Conservation (phyloP, 2,329 filamentous ascomycete species). For the Endocalyx cinctus region DNA sequence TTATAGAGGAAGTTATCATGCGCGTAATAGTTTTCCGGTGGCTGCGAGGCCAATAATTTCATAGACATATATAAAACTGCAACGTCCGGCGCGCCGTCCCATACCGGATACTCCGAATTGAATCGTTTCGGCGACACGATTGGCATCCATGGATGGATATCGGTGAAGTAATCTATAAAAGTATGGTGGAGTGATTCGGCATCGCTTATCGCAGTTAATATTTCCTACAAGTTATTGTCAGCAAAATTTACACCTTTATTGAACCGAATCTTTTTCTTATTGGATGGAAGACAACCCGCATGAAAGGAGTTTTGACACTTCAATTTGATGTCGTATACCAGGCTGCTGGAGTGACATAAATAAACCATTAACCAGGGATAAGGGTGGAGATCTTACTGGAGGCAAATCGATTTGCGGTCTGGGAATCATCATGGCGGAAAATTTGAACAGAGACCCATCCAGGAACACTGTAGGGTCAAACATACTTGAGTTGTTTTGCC, state of each 20-base stretch:
- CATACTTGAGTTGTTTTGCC: constrained; percentile 18
- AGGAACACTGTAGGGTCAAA: constrained; percentile 42
- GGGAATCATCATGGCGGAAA: constrained; percentile 30
- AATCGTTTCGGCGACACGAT: constrained; percentile 43
- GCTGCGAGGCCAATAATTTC: constrained; percentile 37
- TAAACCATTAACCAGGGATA: no score
- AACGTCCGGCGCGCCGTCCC: constrained; percentile 41
- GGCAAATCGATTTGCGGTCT: constrained; percentile 34
- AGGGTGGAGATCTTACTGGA: no score
- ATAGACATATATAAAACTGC: constrained; percentile 44
- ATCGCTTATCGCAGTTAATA: constrained; percentile 35
- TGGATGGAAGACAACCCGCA: no score
- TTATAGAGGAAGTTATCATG: constrained; percentile 36
- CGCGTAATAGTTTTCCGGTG: constrained; percentile 28
- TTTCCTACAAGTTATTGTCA: no score
- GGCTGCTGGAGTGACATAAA: no score
- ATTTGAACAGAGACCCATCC: constrained; percentile 36
- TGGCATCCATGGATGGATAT: constrained; percentile 43
- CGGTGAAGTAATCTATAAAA: constrained; percentile 37
- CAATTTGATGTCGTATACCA: no score
- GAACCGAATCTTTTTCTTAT: no score
- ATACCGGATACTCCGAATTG: constrained; percentile 34
- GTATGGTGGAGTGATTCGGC: constrained; percentile 31
- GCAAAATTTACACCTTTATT: no score
- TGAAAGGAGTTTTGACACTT: no score